A percentile compares a stretch with the other conserved stretches of the same genome.
These are phyloP conservation scores for Solanum paucissectum DNA, from an alignment of 257 asterid species.

Conservation along the genomic window DNA sequence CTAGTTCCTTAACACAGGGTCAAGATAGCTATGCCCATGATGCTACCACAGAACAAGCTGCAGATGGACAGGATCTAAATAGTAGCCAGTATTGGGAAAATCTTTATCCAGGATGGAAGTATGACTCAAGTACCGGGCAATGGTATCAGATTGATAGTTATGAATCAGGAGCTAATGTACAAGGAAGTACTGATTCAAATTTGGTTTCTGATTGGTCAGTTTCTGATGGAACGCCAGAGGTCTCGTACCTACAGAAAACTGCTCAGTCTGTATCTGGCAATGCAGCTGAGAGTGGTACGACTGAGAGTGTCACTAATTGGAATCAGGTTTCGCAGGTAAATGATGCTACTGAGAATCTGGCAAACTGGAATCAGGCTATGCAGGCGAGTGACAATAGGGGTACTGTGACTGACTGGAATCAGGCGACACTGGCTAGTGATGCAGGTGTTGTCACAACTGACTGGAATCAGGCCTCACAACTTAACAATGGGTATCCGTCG, in stretches of 20 bases:
- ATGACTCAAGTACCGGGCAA: constrained; percentile 55
- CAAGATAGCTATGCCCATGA: constrained; percentile 24
- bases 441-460: constrained; percentile 18
- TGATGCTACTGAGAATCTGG: constrained; percentile 20
- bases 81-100: constrained; percentile 68
- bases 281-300: constrained; percentile 38
- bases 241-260: constrained; percentile 68
- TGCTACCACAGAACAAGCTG: constrained; percentile 30
- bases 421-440: constrained; percentile 9
- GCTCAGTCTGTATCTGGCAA: constrained; percentile 44
- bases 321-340: constrained; percentile 27
- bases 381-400: constrained; percentile 15
- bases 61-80: constrained; percentile 35
- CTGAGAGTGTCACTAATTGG: constrained; percentile 40
- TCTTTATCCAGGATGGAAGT: constrained; percentile 89
- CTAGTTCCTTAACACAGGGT: constrained; percentile 13
- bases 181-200: constrained; percentile 10
- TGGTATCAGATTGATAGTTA: constrained; percentile 75
- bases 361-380: constrained; percentile 43
- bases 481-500: constrained; percentile 57
- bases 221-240: constrained; percentile 32
- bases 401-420: constrained; percentile 15
- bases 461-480: constrained; percentile 49
- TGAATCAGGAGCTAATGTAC: constrained; percentile 21
- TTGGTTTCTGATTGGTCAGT: constrained; percentile 30